Conservation (phyloP, 179 eudicot genomes). For the Beta corolliflora region DNA sequence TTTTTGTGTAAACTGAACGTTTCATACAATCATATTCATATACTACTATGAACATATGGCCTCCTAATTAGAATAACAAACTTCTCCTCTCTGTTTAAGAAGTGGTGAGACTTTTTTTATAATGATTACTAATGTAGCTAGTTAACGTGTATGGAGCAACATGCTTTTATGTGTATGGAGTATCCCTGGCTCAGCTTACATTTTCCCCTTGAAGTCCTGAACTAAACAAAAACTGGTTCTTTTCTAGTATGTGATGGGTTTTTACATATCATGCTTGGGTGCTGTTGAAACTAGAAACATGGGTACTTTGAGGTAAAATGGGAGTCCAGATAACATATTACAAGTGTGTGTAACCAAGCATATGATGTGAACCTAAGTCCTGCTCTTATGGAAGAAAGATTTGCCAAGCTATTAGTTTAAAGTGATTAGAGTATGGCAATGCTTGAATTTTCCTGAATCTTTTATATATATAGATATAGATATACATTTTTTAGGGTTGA, state of each 20-base stretch:
- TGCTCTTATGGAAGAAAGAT: background rate
- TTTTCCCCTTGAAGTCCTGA: background rate
- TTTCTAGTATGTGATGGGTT: background rate
- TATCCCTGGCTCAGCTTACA: background rate
- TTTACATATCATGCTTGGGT: background rate
- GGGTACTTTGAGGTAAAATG: background rate
- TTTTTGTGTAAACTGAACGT: background rate
- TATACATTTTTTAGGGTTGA: too few relatives aligned
- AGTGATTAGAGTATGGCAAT: too few relatives aligned
- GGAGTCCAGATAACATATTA: background rate
- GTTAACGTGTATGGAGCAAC: background rate
- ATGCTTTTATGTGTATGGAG: background rate
- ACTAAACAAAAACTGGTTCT: background rate
- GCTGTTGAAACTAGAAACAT: background rate
- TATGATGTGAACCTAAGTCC: background rate
- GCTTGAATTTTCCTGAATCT: too few relatives aligned
- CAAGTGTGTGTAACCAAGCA: background rate
- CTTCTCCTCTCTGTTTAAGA: background rate
- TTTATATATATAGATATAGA: too few relatives aligned
- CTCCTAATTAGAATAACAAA: background rate
- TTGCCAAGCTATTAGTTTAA: background rate
- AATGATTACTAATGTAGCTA: background rate
- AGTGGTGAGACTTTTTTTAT: background rate
- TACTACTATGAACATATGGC: background rate
- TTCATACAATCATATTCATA: background rate